These are phyloP conservation scores for Penicillium salamii DNA, from an alignment of 495 filamentous ascomycete genomes.

Conservation along the genomic window DNA sequence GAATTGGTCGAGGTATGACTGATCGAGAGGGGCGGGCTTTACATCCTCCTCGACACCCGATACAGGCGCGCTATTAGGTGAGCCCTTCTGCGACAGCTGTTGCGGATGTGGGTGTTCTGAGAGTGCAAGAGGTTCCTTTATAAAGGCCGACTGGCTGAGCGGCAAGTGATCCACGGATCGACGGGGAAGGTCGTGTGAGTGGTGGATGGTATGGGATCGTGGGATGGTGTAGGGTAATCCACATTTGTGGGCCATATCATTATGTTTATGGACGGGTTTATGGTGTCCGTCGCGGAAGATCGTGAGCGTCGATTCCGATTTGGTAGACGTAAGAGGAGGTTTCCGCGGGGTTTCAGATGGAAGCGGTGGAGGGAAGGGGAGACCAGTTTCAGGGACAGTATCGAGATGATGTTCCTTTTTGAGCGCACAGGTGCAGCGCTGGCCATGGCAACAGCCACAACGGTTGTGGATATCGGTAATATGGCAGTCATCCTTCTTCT, in stretches of 20 bases:
- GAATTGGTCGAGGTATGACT: constrained; percentile 54
- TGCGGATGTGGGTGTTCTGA: constrained; percentile 22
- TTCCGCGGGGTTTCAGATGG: constrained; percentile 53
- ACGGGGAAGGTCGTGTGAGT: constrained; percentile 53
- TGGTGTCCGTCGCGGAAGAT: constrained; percentile 93
- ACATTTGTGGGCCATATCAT: constrained; percentile 79
- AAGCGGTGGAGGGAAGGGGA: constrained; percentile 27
- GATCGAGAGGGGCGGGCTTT: constrained; percentile 61
- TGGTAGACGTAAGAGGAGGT: constrained; percentile 74
- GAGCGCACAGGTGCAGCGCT: constrained; percentile 84
- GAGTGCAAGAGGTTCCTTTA: constrained; percentile 31
- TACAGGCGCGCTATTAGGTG: constrained; percentile 56
- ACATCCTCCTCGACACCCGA: constrained; percentile 54
- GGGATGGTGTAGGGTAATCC: constrained; percentile 79
- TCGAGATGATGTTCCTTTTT: constrained; percentile 87
- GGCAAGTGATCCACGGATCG: constrained; percentile 70
- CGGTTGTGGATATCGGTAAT: constrained; percentile 59
- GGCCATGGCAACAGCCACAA: constrained; percentile 89
- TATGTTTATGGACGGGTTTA: constrained; percentile 86
- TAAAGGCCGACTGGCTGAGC: constrained; percentile 42
- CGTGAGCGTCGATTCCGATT: constrained; percentile 79
- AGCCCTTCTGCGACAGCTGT: constrained; percentile 62
- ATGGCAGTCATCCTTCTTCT: constrained; percentile 61
- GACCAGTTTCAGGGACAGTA: constrained; percentile 25
- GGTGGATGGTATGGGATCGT: constrained; percentile 68